These are phyloP conservation scores for Vaccinium myrtillus DNA, from an alignment of 148 eudicot genomes.

Conservation along the genomic window DNA sequence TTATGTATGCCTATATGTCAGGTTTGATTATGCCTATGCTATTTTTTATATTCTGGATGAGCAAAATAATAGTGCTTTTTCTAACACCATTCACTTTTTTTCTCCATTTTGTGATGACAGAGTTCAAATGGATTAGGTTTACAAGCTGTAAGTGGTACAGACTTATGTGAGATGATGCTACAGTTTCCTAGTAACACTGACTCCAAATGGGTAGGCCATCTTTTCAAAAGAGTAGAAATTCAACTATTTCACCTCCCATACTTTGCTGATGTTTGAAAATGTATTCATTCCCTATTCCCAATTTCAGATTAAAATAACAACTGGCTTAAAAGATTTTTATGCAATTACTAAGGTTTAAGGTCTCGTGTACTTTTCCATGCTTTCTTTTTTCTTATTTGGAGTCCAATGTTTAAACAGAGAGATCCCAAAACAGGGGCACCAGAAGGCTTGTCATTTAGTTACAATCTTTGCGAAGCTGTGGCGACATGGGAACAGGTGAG, in stretches of 20 bases:
- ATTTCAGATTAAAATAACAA: background rate
- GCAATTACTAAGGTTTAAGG: background rate
- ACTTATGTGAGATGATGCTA: constrained; percentile 64
- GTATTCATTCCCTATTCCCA: background rate
- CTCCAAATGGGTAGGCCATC: constrained; percentile 76
- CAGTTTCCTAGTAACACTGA: constrained; percentile 74
- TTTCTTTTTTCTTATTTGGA: constrained; percentile 3
- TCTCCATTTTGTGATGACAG: constrained; percentile 31
- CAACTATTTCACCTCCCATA: constrained; percentile 5
- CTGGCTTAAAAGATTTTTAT: background rate
- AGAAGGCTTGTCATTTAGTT: constrained; percentile 74
- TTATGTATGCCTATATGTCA: background rate
- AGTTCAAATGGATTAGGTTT: constrained; percentile 82
- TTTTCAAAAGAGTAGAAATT: background rate
- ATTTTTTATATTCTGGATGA: background rate
- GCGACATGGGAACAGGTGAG: constrained; percentile 98
- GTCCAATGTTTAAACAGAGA: constrained; percentile 50
- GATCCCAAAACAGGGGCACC: constrained; percentile 84
- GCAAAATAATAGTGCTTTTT: background rate
- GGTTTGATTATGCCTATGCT: background rate
- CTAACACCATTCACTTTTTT: constrained; percentile 4
- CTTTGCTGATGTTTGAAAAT: constrained; percentile 1
- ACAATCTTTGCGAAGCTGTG: constrained; percentile 93
- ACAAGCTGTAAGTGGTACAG: constrained; percentile 50
- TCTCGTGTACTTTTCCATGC: constrained; percentile 11